These are phyloP conservation scores for Tetrapisispora arboricola DNA, from an alignment of 805 yeast species.

Conservation along the genomic window DNA sequence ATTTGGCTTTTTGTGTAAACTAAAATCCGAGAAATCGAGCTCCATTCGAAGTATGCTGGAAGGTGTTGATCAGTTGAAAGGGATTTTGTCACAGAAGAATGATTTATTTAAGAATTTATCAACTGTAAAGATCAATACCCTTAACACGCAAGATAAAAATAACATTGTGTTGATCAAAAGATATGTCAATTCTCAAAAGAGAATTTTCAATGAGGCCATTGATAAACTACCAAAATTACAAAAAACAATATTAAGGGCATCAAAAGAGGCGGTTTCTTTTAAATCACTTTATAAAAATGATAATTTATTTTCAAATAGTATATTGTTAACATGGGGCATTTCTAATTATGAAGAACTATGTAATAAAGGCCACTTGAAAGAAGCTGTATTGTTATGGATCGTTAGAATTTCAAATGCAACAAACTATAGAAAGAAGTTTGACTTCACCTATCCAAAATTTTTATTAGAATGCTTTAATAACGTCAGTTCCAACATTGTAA, in stretches of 20 bases:
- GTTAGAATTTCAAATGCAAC: slow-evolving; percentile 45
- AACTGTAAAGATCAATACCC: slow-evolving; percentile 17
- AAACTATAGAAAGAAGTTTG: slow-evolving; percentile 24
- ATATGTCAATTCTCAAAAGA: slow-evolving; percentile 42
- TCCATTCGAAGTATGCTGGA: slow-evolving; percentile 50
- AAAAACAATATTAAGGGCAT: slow-evolving; percentile 39
- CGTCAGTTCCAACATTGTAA: slow-evolving; percentile 29
- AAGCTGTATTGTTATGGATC: slow-evolving; percentile 52
- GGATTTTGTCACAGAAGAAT: slow-evolving; percentile 44
- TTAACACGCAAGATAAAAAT: slow-evolving; percentile 15
- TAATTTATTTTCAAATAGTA: slow-evolving; percentile 40
- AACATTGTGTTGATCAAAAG: slow-evolving; percentile 31
- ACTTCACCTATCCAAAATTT: slow-evolving; percentile 39
- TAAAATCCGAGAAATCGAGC: slow-evolving; percentile 37
- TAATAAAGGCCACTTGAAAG: slow-evolving; percentile 41
- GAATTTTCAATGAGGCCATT: slow-evolving; percentile 35
- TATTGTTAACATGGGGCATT: slow-evolving; percentile 48
- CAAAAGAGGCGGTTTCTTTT: slow-evolving; percentile 35
- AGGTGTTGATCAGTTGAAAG: slow-evolving; percentile 45
- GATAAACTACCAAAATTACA: slow-evolving; percentile 28
- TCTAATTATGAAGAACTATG: slow-evolving; percentile 43
- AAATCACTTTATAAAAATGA: slow-evolving; percentile 51
- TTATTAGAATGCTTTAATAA: slow-evolving; percentile 28
- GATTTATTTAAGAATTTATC: slow-evolving; percentile 29
- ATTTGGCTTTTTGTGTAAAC: slow-evolving; percentile 45